Percentiles rank a stretch among this genome's conserved stretches.
Evolutionary conservation across 305 asterid genomes (phyloP).

Genomic region (Solanum hybrid): DNA sequence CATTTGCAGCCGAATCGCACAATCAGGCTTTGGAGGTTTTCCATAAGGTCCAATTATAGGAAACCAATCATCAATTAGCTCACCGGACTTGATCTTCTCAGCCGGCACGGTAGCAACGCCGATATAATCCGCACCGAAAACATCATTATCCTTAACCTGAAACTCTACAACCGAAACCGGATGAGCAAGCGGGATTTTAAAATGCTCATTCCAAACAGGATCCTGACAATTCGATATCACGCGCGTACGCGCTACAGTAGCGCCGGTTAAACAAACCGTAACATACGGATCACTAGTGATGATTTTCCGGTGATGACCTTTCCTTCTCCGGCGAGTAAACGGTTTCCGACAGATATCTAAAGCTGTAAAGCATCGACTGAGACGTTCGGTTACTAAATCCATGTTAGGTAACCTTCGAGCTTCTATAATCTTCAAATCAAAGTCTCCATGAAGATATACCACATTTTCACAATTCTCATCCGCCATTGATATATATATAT

Average conservation of each 20-base stretch:
- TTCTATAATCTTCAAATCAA: constrained; percentile 64
- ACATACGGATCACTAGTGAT: constrained; percentile 97
- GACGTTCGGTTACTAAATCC: constrained; percentile 67
- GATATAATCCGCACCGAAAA: constrained; percentile 84
- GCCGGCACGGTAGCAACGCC: constrained; percentile 68
- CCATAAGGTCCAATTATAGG: constrained; percentile 56
- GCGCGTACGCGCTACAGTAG: constrained; percentile 81
- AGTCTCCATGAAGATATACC: constrained; percentile 75
- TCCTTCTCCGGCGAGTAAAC: constrained; percentile 5
- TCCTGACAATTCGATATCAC: constrained; percentile 76
- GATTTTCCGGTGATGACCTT: constrained; percentile 29
- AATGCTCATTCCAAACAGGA: constrained; percentile 79
- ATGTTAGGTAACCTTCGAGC: constrained; percentile 85
- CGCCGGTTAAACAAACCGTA: constrained; percentile 70
- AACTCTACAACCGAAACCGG: constrained; percentile 77
- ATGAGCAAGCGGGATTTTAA: constrained; percentile 74
- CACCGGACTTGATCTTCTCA: constrained; percentile 43
- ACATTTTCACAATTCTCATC: constrained; percentile 9
- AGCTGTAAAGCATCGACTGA: constrained; percentile 58
- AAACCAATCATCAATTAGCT: constrained; percentile 72
- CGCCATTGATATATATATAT: constrained; percentile 8
- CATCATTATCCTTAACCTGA: constrained; percentile 87
- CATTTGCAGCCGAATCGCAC: constrained; percentile 52
- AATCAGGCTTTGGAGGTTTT: constrained; percentile 56
- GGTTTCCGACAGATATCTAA: constrained; percentile 48